A percentile compares a stretch with the other conserved stretches of the same genome.
Conservation (phyloP, 495 filamentous ascomycete genomes). For the Beverwykella pulmonaria region DNA sequence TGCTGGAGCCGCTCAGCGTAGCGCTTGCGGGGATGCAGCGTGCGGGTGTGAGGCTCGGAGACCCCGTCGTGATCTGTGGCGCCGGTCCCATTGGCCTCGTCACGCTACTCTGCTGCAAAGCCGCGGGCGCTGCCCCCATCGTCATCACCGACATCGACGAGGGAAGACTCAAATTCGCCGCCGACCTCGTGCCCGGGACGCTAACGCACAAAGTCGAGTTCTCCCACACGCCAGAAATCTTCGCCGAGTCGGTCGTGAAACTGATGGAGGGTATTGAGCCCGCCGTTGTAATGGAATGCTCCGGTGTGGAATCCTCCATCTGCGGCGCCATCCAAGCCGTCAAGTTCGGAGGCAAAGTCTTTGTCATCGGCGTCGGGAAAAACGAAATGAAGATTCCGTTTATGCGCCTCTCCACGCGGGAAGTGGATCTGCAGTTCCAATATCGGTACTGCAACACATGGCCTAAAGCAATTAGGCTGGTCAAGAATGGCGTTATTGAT, state of each 20-base stretch:
- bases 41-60: constrained; percentile 74
- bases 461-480: constrained; percentile 86
- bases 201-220: constrained; percentile 77
- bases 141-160: constrained; percentile 94
- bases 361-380: constrained; percentile 90
- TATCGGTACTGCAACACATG: constrained; percentile 95
- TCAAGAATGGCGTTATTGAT: constrained; percentile 79
- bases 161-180: constrained; percentile 78
- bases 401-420: constrained; percentile 84
- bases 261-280: constrained; percentile 73
- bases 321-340: constrained; percentile 81
- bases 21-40: constrained; percentile 82
- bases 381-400: constrained; percentile 93
- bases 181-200: constrained; percentile 71
- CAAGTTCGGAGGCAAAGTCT: constrained; percentile 92
- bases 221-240: constrained; percentile 66
- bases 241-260: constrained; percentile 65
- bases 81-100: constrained; percentile 91
- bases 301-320: constrained; percentile 87
- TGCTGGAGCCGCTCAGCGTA: constrained; percentile 85
- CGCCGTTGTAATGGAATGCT: constrained; percentile 81
- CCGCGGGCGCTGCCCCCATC: constrained; percentile 81
- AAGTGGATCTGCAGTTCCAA: constrained; percentile 94
- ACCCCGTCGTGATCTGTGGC: constrained; percentile 82
- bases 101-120: constrained; percentile 75